A percentile compares a stretch with the other conserved stretches of the same genome.
Evolutionary conservation across 2,329 filamentous ascomycete species (phyloP).

Genomic region (Bipolaris gigantea): DNA sequence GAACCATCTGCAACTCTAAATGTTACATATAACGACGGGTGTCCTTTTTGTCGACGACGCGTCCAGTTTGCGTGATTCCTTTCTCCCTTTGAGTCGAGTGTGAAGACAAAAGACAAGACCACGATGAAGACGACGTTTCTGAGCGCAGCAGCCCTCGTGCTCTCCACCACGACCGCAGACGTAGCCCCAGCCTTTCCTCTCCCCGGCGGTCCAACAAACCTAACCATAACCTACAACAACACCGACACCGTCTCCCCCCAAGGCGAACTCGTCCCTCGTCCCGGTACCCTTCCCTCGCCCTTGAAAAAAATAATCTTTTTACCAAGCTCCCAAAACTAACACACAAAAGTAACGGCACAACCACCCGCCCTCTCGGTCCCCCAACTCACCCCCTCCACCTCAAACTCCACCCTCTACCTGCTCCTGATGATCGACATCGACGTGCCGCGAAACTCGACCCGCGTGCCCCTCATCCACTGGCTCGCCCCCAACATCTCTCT

Average conservation of each 20-base stretch:
- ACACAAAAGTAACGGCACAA: slow-evolving; percentile 29
- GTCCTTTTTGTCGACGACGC: not conserved
- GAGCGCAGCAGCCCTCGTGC: slow-evolving; percentile 17
- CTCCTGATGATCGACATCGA: slow-evolving; percentile 40
- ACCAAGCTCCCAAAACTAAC: no score
- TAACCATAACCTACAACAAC: slow-evolving; percentile 34
- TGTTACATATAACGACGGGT: not conserved
- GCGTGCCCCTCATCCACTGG: slow-evolving; percentile 40
- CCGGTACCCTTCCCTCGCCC: slow-evolving; percentile 26
- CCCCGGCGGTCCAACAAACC: not conserved
- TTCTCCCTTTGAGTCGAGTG: not conserved
- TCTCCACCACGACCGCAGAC: slow-evolving; percentile 21
- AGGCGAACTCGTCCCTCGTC: slow-evolving; percentile 37
- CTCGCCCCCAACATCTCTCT: slow-evolving; percentile 33
- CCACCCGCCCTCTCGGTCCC: slow-evolving; percentile 16
- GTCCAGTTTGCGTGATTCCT: not conserved
- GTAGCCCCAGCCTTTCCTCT: slow-evolving; percentile 39
- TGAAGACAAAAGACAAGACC: not conserved
- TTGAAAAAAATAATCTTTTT: no score
- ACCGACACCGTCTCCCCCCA: slow-evolving; percentile 37
- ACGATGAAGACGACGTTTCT: slow-evolving; percentile 20
- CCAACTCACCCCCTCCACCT: slow-evolving; percentile 19
- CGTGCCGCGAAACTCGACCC: slow-evolving; percentile 36
- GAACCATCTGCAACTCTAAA: not conserved
- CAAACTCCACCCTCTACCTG: slow-evolving; percentile 20